Percentiles rank a stretch among this genome's conserved stretches.
Evolutionary conservation across 441 rosid species (phyloP).

Genomic region (Sinapis alba): DNA sequence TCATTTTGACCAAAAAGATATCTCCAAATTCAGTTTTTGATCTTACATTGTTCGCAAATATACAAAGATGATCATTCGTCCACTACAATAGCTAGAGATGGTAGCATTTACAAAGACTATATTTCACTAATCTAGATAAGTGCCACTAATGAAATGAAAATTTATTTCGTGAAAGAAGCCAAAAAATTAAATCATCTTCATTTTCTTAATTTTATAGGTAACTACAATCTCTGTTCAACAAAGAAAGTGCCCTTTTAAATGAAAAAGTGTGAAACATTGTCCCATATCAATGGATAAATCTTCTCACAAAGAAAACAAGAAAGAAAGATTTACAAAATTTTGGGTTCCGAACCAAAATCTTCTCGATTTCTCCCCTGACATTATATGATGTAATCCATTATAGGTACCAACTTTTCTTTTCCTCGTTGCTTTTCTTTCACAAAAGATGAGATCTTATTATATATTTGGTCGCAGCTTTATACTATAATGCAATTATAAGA

Average conservation of each 20-base stretch:
- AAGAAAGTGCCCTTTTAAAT: constrained; percentile 40
- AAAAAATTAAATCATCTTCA: not conserved
- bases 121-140: not conserved
- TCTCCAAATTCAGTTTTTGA: not conserved
- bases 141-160: not conserved
- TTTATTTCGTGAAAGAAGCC: constrained; percentile 1
- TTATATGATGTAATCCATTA: not conserved
- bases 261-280: constrained; percentile 35
- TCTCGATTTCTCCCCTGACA: constrained; percentile 42
- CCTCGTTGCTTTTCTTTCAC: constrained; percentile 6
- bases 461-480: constrained; percentile 42
- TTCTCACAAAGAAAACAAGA: not conserved
- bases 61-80: not conserved
- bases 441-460: constrained; percentile 57
- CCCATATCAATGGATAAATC: constrained; percentile 27
- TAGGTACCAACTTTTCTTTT: constrained; percentile 2
- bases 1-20: not conserved
- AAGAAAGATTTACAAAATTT: constrained; percentile 11
- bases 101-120: not conserved
- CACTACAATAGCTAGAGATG: not conserved
- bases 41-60: not conserved
- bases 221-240: constrained; percentile 34
- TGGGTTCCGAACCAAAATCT: constrained; percentile 49
- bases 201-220: constrained; percentile 20
- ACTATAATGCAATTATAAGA: constrained; percentile 63